Evolutionary conservation across 495 filamentous ascomycete species (phyloP), one percentile per base, ranked within the genome.

Genomic region (Geoglossum glabrum): DNA sequence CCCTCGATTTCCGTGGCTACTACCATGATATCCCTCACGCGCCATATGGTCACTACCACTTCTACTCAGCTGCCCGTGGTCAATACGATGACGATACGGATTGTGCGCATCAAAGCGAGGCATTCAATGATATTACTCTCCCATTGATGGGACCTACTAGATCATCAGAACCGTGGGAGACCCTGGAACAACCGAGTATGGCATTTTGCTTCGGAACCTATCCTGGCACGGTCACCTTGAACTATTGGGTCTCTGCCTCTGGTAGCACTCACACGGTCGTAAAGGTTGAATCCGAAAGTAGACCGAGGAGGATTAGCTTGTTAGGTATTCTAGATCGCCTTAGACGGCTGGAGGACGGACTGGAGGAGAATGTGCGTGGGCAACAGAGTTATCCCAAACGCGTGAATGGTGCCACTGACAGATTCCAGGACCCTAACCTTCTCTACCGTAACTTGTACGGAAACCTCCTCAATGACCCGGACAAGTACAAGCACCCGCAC

Each of bases 181-280:
- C 79, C 4, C 65, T 84, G 15, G 81, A 84, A 65, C 79, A 84
- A 61, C 80, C 80, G 7, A 82, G 79, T 61, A 75, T 77, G 63
- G 70, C 76, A 3, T 80, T 78, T 60, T 79, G 73, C 66, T 77
- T 73, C 65, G 81, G 81, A 26, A 64, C 63, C 26, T 71, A 72
- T 21, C 73, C 79, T 3, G 81, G 79, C 21, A 83, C 80, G 11
- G 71, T 79, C 38, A 83, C 79, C 6, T 66, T 83, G 45, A 82
- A 78, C 61, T 71, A 76, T 57, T 81, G 76, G 72, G 74, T 73
- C 6, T 68, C 72, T 31, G 65, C 72, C 52, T 74, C 71, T 17
- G 78, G 78, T 43, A 71, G 67, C 28, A 58, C 74, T 15, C 68
- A 73, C 1, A 55, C 69, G 13, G 73, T 79, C 10, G 67, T 69